phyloP scores from a whole-genome alignment of 1,139 yeast genomes.

The Yamadazyma triangularis region DNA sequence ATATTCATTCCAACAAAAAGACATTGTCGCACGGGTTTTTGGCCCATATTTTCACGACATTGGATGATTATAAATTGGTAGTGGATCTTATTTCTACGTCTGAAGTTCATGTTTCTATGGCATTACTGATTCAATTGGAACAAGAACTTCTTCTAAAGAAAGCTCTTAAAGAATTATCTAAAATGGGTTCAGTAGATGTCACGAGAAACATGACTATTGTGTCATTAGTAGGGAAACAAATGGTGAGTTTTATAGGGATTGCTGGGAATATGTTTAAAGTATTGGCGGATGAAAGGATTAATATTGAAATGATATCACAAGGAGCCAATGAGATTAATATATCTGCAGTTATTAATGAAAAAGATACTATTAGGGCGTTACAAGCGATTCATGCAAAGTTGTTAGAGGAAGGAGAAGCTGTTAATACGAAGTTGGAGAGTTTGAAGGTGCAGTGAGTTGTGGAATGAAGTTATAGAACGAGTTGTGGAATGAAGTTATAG shows the following conservation, averaged over 20 bases:
- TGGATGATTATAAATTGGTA: constrained; percentile 80
- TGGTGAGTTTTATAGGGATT: constrained; percentile 94
- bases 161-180: constrained; percentile 73
- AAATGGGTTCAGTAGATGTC: constrained; percentile 84
- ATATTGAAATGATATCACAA: constrained; percentile 96
- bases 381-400: constrained; percentile 79
- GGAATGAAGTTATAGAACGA: too few relatives aligned
- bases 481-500: too few relatives aligned
- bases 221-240: constrained; percentile 92
- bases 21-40: constrained; percentile 92
- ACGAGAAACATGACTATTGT: constrained; percentile 86
- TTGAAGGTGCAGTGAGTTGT: constrained; percentile 28
- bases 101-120: constrained; percentile 98
- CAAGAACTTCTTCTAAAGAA: constrained; percentile 54
- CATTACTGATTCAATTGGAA: constrained; percentile 70
- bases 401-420: constrained; percentile 37
- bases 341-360: constrained; percentile 86
- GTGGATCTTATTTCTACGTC: constrained; percentile 96
- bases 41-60: constrained; percentile 81
- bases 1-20: constrained; percentile 90
- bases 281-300: constrained; percentile 84
- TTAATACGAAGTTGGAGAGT: background rate
- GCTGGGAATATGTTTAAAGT: constrained; percentile 97
- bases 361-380: constrained; percentile 80
- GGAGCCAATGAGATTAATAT: constrained; percentile 98